These are phyloP conservation scores for Ophiostoma montium DNA, from an alignment of 2,329 filamentous ascomycete genomes.

Conservation along the genomic window DNA sequence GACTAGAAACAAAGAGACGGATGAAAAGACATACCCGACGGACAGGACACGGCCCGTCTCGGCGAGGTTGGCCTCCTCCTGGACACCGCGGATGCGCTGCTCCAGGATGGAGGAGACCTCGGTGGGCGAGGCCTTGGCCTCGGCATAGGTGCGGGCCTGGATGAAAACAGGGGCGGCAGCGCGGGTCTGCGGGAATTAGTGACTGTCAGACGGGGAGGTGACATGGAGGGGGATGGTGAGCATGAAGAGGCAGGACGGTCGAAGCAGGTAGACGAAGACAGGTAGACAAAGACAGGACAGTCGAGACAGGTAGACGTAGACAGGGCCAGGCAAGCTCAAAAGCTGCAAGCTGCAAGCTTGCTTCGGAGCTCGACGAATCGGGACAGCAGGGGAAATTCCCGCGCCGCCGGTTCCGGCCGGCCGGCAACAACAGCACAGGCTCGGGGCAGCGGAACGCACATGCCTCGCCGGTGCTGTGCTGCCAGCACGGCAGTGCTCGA, in stretches of 20 bases:
- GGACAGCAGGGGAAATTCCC: conserved; percentile 1
- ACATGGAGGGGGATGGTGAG: conserved; percentile 10
- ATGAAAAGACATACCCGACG: conserved; percentile 68
- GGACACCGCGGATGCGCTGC: conserved; percentile 96
- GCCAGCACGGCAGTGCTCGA: too few relatives aligned
- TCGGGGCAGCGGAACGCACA: too few relatives aligned
- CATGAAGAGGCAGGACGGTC: background rate
- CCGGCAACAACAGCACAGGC: background rate
- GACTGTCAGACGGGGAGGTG: too few relatives aligned
- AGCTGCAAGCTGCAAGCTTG: background rate
- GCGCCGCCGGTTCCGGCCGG: background rate
- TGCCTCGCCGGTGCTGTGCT: too few relatives aligned
- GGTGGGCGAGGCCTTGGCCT: conserved; percentile 89
- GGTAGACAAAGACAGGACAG: too few relatives aligned
- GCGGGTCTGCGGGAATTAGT: conserved; percentile 48
- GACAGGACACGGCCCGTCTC: conserved; percentile 98
- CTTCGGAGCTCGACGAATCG: conserved; percentile 5
- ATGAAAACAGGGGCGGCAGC: conserved; percentile 68
- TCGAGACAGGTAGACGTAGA: too few relatives aligned
- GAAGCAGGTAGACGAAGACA: background rate
- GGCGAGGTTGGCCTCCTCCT: conserved; percentile 90
- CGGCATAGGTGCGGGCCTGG: conserved; percentile 78
- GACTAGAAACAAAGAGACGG: background rate
- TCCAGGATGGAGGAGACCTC: conserved; percentile 99
- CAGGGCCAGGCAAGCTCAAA: background rate